Evolutionary conservation across 2,329 filamentous ascomycete species (phyloP).

Genomic region (Fusarium luffae): DNA sequence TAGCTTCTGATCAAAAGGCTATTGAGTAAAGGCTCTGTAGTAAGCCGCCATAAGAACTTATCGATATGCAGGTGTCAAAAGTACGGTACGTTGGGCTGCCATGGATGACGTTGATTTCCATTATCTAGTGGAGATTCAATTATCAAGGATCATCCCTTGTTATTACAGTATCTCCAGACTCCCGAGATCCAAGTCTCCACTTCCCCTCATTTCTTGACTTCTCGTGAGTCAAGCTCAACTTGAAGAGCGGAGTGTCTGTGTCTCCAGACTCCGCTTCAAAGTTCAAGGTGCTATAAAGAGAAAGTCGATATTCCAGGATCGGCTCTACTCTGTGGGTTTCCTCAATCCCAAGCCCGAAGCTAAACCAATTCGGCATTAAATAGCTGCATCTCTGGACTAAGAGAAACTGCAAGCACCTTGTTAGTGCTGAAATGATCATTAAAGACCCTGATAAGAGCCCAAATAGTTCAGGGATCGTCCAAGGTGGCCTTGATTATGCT

Average conservation of each 20-base stretch:
- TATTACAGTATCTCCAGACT: not conserved
- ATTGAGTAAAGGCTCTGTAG: not conserved
- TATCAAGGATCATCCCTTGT: constrained; percentile 34
- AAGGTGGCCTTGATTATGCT: constrained; percentile 19
- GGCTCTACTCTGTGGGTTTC: constrained; percentile 16
- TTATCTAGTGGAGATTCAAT: constrained; percentile 3
- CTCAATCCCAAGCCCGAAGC: constrained; percentile 16
- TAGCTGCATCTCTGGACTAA: constrained; percentile 31
- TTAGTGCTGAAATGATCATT: constrained; percentile 30
- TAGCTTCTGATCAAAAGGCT: constrained; percentile 2
- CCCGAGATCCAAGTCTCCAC: constrained; percentile 39
- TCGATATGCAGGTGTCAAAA: constrained; percentile 1
- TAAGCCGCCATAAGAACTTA: constrained; percentile 3
- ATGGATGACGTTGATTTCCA: constrained; percentile 41
- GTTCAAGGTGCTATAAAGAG: constrained; percentile 22
- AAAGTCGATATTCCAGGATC: constrained; percentile 26
- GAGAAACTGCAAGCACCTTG: constrained; percentile 31
- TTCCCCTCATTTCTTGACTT: constrained; percentile 41
- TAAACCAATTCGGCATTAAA: constrained; percentile 34
- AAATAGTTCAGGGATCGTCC: constrained; percentile 32
- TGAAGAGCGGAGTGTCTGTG: constrained; percentile 12
- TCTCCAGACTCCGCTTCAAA: constrained; percentile 11
- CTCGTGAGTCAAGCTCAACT: constrained; percentile 13
- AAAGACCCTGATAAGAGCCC: constrained; percentile 35
- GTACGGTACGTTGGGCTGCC: constrained; percentile 16